Percentiles rank a stretch among this genome's conserved stretches.
phyloP scores from a whole-genome alignment of 305 asterid genomes.

The Fraxinus nigra region DNA sequence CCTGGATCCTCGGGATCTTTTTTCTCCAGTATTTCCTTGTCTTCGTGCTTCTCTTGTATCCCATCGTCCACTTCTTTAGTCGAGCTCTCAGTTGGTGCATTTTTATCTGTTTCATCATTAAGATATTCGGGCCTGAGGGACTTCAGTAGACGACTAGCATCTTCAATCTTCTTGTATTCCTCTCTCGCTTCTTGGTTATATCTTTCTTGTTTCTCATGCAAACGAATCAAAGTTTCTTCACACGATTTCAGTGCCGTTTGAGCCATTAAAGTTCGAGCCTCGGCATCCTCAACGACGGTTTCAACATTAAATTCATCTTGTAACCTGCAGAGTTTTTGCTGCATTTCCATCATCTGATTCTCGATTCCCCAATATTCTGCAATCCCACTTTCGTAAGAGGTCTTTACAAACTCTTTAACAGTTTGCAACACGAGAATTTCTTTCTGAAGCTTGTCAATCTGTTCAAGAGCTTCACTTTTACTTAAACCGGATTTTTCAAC shows the following conservation, averaged over 20 bases:
- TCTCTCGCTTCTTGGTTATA: constrained; percentile 34
- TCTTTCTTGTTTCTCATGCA: constrained; percentile 56
- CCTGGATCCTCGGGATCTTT: constrained; percentile 28
- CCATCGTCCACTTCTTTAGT: constrained; percentile 23
- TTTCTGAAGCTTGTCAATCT: constrained; percentile 71
- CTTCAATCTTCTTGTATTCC: constrained; percentile 48
- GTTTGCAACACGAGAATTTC: constrained; percentile 72
- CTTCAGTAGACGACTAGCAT: constrained; percentile 44
- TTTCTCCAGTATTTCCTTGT: constrained; percentile 20
- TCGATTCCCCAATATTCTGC: constrained; percentile 66
- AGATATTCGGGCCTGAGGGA: constrained; percentile 34
- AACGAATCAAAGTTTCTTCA: constrained; percentile 44
- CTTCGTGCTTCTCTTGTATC: constrained; percentile 21
- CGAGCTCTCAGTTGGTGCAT: background rate
- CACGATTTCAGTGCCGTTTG: constrained; percentile 61
- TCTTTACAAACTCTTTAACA: constrained; percentile 78
- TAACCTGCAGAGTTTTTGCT: constrained; percentile 44
- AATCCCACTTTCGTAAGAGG: constrained; percentile 68
- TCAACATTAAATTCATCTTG: constrained; percentile 60
- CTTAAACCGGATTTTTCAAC: constrained; percentile 51
- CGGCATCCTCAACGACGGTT: constrained; percentile 50
- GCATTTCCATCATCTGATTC: constrained; percentile 53
- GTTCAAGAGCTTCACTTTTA: constrained; percentile 51
- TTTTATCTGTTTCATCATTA: constrained; percentile 20
- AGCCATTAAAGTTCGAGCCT: constrained; percentile 64